Evolutionary conservation across 179 eudicot genomes (phyloP).

Genomic region (Spinacia oleracea): DNA sequence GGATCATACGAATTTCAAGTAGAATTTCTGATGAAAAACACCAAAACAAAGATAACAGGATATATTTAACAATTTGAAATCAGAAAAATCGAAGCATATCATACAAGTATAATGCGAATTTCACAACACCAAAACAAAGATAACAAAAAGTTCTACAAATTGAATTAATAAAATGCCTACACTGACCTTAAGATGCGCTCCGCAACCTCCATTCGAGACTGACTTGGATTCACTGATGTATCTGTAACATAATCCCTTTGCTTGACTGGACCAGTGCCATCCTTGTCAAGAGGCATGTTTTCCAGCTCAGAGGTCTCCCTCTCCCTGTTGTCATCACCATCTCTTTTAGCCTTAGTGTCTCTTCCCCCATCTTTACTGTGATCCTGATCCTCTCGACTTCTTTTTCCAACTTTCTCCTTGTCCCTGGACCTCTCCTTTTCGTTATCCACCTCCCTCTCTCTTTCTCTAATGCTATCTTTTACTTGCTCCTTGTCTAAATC

Average conservation of each 20-base stretch:
- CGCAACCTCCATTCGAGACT: slow-evolving; percentile 48
- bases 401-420: slow-evolving; percentile 49
- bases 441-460: slow-evolving; percentile 42
- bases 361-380: slow-evolving; percentile 45
- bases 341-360: slow-evolving; percentile 36
- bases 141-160: too few species aligned
- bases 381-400: slow-evolving; percentile 58
- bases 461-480: slow-evolving; percentile 42
- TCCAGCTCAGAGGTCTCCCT: slow-evolving; percentile 34
- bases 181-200: slow-evolving; percentile 75
- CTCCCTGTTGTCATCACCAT: slow-evolving; percentile 41
- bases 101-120: too few species aligned
- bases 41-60: too few species aligned
- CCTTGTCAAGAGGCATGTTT: slow-evolving; percentile 33
- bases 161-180: slow-evolving; percentile 4
- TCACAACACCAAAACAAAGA: too few species aligned
- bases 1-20: too few species aligned
- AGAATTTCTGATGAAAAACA: too few species aligned
- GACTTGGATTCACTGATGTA: slow-evolving; percentile 33
- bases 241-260: slow-evolving; percentile 37
- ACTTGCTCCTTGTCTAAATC: slow-evolving; percentile 42
- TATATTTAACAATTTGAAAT: too few species aligned
- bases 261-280: slow-evolving; percentile 33
- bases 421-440: slow-evolving; percentile 48
- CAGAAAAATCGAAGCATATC: too few species aligned